Evolutionary conservation across 2,329 filamentous ascomycete species (phyloP), one percentile per base, ranked within the genome.

Genomic region (Cadophora sp.): DNA sequence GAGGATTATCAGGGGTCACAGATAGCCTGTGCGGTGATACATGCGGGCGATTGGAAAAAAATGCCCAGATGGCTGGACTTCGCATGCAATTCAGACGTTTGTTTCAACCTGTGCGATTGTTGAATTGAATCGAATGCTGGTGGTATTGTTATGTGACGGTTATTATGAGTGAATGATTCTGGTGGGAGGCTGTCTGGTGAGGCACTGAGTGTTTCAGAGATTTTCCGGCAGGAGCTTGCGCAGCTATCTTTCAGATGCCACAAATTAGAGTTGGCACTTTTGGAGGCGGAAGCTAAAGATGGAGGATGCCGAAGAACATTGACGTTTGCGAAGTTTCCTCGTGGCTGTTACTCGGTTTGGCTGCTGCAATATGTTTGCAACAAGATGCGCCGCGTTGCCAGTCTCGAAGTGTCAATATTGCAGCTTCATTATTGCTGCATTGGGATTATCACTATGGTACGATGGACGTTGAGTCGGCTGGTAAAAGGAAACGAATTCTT

Each of bases 401-500:
- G 59, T 50, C 43, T 62, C 43, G 11, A 50, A 31, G 27, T 27
- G 19, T 48, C 24, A n/a, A 48, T 48, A 62, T n/a, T 29, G 16
- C 40, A 31, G 27, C 59, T 62, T 62, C 40, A 62, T 27, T 48
- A 62, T 48, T 62, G 59, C 59, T 62, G 40, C 16, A 62, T 62
- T 48, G n/a, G 59, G 59, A 62, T 31, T 6, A 62, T 22, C 31
- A 29, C 29, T 11, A 27, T 29, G 6, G 46, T 9, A 62, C 34
- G 59, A 62, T 48, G 43, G 43, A 62, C 26, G 59, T 7, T 50
- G 19, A 62, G 16, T 31, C 59, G 59, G 59, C 59, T 50, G 56
- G 56, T 62, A 50, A 48, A 48, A 50, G 5, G 59, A 26, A n/a
- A 48, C 16, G 16, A 0, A 31, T 48, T 62, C 5, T 46, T 31